Evolutionary conservation across 2,329 filamentous ascomycete genomes (phyloP), one percentile per base, ranked within the genome.

Genomic region (Pochonia chlamydosporia): DNA sequence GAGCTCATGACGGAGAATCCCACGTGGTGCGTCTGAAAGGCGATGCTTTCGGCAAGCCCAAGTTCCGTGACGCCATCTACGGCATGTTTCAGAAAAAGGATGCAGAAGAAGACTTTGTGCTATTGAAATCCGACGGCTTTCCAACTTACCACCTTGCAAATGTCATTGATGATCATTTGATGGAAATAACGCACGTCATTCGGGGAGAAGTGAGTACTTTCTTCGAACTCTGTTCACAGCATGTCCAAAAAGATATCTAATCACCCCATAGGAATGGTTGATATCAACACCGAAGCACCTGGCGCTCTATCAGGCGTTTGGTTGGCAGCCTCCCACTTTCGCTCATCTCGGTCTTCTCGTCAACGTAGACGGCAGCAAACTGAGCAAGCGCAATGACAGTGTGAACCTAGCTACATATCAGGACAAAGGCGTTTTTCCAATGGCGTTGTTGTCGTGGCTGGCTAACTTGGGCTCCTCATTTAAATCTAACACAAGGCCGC

Each of bases 71-170:
- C 62, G 66, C 92, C 30, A 84, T 97, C 9, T 95, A 95, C 59
- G 89, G 89, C 30, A 64, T 67, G 10, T 82, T 85, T 54, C 69
- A 75, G 67, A 76, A 78, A 61, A 68, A 70, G 58, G 62, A 75
- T 54, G 54, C 68, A 44, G 68, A 83, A 63, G 89, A 93, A 55
- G 91, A 97, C 59, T 92, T 90, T 18, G 87, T 99, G 51, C 73
- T 99, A 35, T 72, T 96, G 50, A 99, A 99, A 66, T 85, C 84
- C 1, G 93, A 99, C 62, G 91, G 90, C 0, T 87, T 87, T 54
- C 93, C 93, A 0, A 99, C 95, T 0, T 99, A 99, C 61, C 93
- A 99, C 65, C 84, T 99, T 51, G 93, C 93, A 4, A 99, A 97
- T 60, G 92, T 99, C 8, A 85, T 99, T 4, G 93, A 99, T 61